A percentile compares a stretch with the other conserved stretches of the same genome.
Conservation (phyloP, 768 basidiomycete species). For the Tephrocybe rancida region DNA sequence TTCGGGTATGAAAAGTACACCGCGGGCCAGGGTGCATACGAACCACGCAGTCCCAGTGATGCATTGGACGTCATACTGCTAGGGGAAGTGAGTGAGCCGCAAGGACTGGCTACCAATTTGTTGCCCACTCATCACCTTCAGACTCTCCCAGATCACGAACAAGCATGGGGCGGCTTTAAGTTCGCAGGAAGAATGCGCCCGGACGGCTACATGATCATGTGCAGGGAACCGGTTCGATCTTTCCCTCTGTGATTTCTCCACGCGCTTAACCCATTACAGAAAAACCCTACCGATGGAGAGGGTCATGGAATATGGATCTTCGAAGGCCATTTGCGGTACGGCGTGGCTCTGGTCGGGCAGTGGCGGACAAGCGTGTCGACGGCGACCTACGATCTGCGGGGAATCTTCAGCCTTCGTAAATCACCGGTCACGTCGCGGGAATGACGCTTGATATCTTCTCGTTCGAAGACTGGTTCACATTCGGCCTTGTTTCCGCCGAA, state of each 20-base stretch:
- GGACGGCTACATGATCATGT: slow-evolving; percentile 63
- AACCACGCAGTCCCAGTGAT: slow-evolving; percentile 15
- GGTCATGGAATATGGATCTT: slow-evolving; percentile 56
- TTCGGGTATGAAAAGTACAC: slow-evolving; percentile 27
- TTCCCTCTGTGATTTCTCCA: slow-evolving; percentile 1
- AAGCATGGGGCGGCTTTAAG: slow-evolving; percentile 68
- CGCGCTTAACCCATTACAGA: slow-evolving; percentile 31
- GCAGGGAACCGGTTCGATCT: slow-evolving; percentile 55
- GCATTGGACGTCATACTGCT: slow-evolving; percentile 35
- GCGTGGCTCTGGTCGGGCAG: slow-evolving; percentile 52
- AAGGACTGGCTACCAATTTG: neutral
- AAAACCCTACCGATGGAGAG: slow-evolving; percentile 36
- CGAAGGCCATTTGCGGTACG: slow-evolving; percentile 54
- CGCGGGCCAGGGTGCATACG: neutral
- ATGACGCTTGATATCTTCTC: neutral
- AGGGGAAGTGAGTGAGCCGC: slow-evolving; percentile 40
- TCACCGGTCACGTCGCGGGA: slow-evolving; percentile 18
- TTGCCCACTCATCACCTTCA: slow-evolving; percentile 22
- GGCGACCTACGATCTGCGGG: slow-evolving; percentile 39
- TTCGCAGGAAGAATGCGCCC: slow-evolving; percentile 59
- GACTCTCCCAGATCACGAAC: slow-evolving; percentile 56
- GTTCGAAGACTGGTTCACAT: too few relatives aligned
- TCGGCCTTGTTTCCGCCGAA: too few relatives aligned
- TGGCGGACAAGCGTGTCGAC: slow-evolving; percentile 44
- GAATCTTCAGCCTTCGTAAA: slow-evolving; percentile 63